Evolutionary conservation across 495 filamentous ascomycete genomes (phyloP).

Genomic region (Astrothelium subdiscretum): DNA sequence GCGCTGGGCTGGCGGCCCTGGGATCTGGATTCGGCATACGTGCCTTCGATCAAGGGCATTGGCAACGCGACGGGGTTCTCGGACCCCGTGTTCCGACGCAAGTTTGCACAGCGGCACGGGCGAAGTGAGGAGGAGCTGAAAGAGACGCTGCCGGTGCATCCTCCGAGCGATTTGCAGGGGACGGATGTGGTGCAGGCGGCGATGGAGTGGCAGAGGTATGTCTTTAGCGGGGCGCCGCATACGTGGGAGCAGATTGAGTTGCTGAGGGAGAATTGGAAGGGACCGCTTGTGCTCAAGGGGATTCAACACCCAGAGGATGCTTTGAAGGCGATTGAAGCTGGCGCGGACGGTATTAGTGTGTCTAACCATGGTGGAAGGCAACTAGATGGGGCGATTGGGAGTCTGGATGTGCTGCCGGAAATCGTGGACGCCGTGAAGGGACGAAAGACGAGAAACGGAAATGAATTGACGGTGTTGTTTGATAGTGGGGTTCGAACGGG

Average conservation of each 20-base stretch:
- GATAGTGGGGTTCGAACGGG: constrained; percentile 24
- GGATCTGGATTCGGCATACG: no score
- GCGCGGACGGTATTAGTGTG: constrained; percentile 42
- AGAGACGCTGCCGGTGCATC: constrained; percentile 2
- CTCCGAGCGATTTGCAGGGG: neutral
- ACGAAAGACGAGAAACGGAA: constrained; percentile 2
- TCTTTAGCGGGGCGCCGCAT: constrained; percentile 10
- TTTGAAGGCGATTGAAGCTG: constrained; percentile 33
- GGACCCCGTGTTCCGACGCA: constrained; percentile 51
- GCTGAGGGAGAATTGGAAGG: constrained; percentile 25
- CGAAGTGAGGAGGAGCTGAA: constrained; percentile 38
- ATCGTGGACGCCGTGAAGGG: constrained; percentile 19
- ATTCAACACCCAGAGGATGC: constrained; percentile 36
- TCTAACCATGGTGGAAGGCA: constrained; percentile 40
- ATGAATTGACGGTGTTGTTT: constrained; percentile 23
- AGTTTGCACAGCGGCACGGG: constrained; percentile 38
- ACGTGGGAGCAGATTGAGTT: constrained; percentile 21
- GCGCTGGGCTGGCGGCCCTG: no score
- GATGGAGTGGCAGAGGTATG: constrained; percentile 6
- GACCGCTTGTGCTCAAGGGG: constrained; percentile 30
- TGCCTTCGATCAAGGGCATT: constrained; percentile 1
- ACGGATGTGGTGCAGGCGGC: constrained; percentile 3
- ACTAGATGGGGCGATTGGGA: constrained; percentile 22
- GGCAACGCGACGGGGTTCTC: constrained; percentile 39
- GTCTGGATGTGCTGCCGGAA: constrained; percentile 23